Evolutionary conservation across 345 rosid species (phyloP), one percentile per base, ranked within the genome.

Genomic region (Arabidopsis arenosa): DNA sequence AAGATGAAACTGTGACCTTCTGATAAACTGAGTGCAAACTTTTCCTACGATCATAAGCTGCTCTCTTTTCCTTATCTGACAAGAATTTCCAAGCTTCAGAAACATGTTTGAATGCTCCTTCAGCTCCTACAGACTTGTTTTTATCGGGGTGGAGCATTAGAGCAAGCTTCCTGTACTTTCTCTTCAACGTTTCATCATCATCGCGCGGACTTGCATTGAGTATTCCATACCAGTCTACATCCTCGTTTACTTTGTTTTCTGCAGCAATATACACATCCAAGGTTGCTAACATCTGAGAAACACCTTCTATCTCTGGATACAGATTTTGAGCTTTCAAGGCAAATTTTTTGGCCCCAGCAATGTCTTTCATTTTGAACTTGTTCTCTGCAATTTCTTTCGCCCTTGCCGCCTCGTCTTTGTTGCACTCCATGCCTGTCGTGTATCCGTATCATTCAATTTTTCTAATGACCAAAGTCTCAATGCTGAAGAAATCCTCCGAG

Each of bases 51-150:
- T 89, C 90, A 80, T 87, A 87, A 33, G 85, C 85, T 37, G 68
- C 43, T 77, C 89, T 86, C 82, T 64, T 84, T 13, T 85, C 69
- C 65, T 80, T 86, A 45, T 90, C 91, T n/a, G 96, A 90, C 75
- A 90, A 78, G 68, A 90, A 72, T 53, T 88, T 90, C 96, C 96
- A 90, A 28, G 90, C 88, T 81, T 87, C 86, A 0, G 87, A 79
- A 30, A 87, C 73, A 59, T 80, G 78, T 58, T 88, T 85, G 73
- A 90, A 90, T 2, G 96, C 93, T 66, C 93, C 91, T 66, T 90
- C 93, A 18, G 90, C 86, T 72, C 91, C 93, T 4, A 83, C 0
- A 54, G 88, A 84, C 69, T 77, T 86, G 79, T 90, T 90, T 53
- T 83, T 86, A 70, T 90, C 96, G 0, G 96, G 96, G 54, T 90